These are phyloP conservation scores for Punica granatum DNA, from an alignment of 345 rosid genomes.

Conservation along the genomic window DNA sequence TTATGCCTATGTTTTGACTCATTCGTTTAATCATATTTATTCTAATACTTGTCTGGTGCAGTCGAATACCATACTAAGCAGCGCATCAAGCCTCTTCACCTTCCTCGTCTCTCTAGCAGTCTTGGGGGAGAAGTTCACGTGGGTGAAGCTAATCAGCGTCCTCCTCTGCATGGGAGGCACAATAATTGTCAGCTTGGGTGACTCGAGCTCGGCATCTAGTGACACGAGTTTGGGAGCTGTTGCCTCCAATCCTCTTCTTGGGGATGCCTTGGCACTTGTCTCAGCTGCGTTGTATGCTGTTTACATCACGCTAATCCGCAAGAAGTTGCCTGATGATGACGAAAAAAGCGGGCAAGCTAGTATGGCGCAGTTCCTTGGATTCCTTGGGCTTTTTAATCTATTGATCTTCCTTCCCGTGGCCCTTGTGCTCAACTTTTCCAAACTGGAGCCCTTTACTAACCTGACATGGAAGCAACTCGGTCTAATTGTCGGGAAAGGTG, in stretches of 20 bases:
- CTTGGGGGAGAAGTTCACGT: slow-evolving; percentile 82
- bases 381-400: slow-evolving; percentile 73
- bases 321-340: slow-evolving; percentile 75
- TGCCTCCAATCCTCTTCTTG: slow-evolving; percentile 68
- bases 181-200: slow-evolving; percentile 79
- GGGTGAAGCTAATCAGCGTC: slow-evolving; percentile 84
- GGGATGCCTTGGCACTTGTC: slow-evolving; percentile 68
- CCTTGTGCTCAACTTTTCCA: slow-evolving; percentile 56
- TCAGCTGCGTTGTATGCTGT: slow-evolving; percentile 77
- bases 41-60: slow-evolving; percentile 25
- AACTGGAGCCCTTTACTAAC: slow-evolving; percentile 50
- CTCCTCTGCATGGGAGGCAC: slow-evolving; percentile 94
- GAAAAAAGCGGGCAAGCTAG: slow-evolving; percentile 60
- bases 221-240: slow-evolving; percentile 14
- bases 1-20: not conserved
- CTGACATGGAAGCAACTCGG: slow-evolving; percentile 65
- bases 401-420: slow-evolving; percentile 74
- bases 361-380: slow-evolving; percentile 94
- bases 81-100: slow-evolving; percentile 85
- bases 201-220: slow-evolving; percentile 34
- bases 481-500: slow-evolving; percentile 85
- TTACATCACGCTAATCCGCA: slow-evolving; percentile 82
- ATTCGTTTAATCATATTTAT: slow-evolving; percentile 7
- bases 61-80: slow-evolving; percentile 95
- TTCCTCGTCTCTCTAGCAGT: slow-evolving; percentile 68